Conservation (phyloP, 345 rosid genomes). For the Diplotaxis tenuifolia region DNA sequence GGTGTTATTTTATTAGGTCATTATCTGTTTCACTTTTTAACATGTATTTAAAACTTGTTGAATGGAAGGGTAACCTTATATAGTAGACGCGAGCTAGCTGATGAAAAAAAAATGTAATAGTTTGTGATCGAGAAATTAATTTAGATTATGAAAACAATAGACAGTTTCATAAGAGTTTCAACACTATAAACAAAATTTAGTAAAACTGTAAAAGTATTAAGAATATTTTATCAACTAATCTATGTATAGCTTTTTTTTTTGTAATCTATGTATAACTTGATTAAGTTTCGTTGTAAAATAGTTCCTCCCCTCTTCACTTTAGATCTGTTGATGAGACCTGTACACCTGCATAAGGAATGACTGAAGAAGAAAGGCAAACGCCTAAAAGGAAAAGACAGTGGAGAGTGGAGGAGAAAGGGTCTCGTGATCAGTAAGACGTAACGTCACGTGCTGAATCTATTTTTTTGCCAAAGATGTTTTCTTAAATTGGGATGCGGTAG, state of each 20-base stretch:
- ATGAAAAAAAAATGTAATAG: neutral
- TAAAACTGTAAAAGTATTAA: neutral
- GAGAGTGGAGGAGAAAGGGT: conserved; percentile 22
- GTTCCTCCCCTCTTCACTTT: neutral
- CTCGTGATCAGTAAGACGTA: conserved; percentile 48
- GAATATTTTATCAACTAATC: neutral
- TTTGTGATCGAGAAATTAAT: neutral
- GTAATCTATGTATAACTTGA: neutral
- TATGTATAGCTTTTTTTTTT: too few relatives aligned
- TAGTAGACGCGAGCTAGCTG: neutral
- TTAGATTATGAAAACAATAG: neutral
- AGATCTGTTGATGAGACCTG: conserved; percentile 22
- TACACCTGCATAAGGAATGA: conserved; percentile 12
- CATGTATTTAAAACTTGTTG: neutral
- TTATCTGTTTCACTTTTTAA: neutral
- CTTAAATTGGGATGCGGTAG: neutral
- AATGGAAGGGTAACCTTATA: neutral
- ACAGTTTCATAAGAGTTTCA: neutral
- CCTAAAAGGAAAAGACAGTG: conserved; percentile 15
- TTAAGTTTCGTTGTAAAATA: neutral
- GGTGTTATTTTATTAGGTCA: neutral
- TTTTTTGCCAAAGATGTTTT: conserved; percentile 20
- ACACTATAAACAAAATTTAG: neutral
- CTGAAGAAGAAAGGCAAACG: conserved; percentile 22
- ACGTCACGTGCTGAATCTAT: conserved; percentile 46